phyloP scores from a whole-genome alignment of 1,284 basidiomycete genomes.

The Ceratobasidium sp. region DNA sequence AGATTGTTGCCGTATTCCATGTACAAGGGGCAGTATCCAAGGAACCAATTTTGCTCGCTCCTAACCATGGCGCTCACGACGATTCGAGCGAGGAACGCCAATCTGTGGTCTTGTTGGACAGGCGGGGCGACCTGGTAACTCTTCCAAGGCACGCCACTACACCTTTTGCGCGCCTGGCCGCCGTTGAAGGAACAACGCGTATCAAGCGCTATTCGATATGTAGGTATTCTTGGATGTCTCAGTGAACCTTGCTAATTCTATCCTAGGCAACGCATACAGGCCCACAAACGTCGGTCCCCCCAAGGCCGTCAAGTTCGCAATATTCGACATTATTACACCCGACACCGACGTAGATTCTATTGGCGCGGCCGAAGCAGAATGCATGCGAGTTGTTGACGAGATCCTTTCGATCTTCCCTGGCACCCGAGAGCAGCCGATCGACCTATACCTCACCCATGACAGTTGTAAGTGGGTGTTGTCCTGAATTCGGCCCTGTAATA shows the following conservation, averaged over 20 bases:
- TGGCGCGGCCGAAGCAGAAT: constrained; percentile 68
- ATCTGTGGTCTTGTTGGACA: constrained; percentile 78
- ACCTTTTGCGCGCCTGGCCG: constrained; percentile 86
- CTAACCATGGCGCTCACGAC: constrained; percentile 61
- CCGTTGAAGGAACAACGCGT: constrained; percentile 71
- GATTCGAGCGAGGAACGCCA: constrained; percentile 62
- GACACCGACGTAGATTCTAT: constrained; percentile 65
- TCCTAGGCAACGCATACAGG: constrained; percentile 36
- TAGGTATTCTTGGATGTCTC: constrained; percentile 47
- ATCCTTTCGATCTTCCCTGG: constrained; percentile 72
- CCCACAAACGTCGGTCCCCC: constrained; percentile 62
- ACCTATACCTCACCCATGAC: constrained; percentile 27
- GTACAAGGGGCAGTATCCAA: constrained; percentile 90
- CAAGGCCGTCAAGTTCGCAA: constrained; percentile 68
- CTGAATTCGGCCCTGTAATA: neutral
- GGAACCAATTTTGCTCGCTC: constrained; percentile 83
- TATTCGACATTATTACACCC: constrained; percentile 79
- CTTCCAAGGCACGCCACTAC: constrained; percentile 80
- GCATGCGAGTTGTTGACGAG: constrained; percentile 68
- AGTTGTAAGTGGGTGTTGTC: constrained; percentile 24
- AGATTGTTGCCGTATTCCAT: constrained; percentile 77
- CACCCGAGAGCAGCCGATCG: constrained; percentile 42
- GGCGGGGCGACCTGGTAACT: constrained; percentile 79
- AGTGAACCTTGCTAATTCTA: neutral
- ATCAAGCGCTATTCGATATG: constrained; percentile 92